A percentile compares a stretch with the other conserved stretches of the same genome.
Evolutionary conservation across 2,329 filamentous ascomycete genomes (phyloP).

Genomic region (Beauveria caledonica): DNA sequence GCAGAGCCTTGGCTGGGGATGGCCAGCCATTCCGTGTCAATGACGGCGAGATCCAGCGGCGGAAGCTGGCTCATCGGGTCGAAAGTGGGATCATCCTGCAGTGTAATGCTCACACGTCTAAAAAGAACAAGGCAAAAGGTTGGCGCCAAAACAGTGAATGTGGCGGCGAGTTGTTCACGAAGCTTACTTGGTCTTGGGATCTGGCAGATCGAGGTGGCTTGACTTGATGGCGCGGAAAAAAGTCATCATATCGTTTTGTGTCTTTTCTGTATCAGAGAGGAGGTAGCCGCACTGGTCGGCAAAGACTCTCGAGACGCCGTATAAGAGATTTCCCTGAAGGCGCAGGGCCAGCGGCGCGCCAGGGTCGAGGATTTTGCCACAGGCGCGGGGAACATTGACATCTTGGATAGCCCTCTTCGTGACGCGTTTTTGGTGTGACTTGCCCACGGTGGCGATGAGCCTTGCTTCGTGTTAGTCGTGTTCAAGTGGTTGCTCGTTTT

Average conservation of each 20-base stretch:
- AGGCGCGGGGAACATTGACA: conserved; percentile 80
- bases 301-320: conserved; percentile 78
- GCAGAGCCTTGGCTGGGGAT: conserved; percentile 30
- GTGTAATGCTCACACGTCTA: conserved; percentile 67
- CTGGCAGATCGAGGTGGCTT: conserved; percentile 59
- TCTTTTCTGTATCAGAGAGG: conserved; percentile 68
- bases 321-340: conserved; percentile 81
- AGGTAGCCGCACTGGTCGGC: conserved; percentile 82
- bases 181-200: conserved; percentile 62
- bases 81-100: conserved; percentile 79
- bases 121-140: too few relatives aligned
- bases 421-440: conserved; percentile 62
- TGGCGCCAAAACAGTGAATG: neutral
- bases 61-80: conserved; percentile 25
- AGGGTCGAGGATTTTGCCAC: conserved; percentile 73
- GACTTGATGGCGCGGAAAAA: conserved; percentile 49
- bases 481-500: neutral
- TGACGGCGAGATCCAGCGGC: conserved; percentile 28
- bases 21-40: conserved; percentile 24
- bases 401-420: conserved; percentile 80
- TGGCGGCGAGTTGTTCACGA: neutral
- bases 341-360: conserved; percentile 83
- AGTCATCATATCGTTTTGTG: conserved; percentile 63
- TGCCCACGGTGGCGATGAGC: conserved; percentile 86
- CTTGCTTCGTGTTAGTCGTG: conserved; percentile 35